A percentile compares a stretch with the other conserved stretches of the same genome.
Conservation (phyloP, 768 basidiomycete species). For the Xerocomus potaroensis region DNA sequence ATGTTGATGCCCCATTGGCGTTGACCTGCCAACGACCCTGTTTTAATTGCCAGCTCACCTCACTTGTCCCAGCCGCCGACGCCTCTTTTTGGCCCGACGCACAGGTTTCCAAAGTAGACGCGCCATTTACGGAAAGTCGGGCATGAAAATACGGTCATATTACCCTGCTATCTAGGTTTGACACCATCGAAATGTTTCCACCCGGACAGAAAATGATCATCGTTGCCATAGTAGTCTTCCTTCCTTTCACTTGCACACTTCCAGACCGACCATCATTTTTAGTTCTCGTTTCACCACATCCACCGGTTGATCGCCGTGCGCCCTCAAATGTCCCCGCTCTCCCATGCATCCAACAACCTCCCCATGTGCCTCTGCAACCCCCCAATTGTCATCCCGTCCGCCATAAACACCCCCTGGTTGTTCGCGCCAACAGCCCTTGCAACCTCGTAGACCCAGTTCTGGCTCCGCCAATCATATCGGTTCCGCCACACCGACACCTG, state of each 20-base stretch:
- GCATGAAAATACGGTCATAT: not conserved
- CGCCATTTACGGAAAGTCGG: slow-evolving; percentile 2
- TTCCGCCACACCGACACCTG: slow-evolving; percentile 19
- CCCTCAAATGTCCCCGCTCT: slow-evolving; percentile 23
- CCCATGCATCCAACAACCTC: slow-evolving; percentile 28
- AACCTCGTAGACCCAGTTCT: slow-evolving; percentile 27
- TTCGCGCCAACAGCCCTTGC: slow-evolving; percentile 3
- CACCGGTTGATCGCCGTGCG: not conserved
- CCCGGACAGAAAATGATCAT: not conserved
- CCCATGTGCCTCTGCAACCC: slow-evolving; percentile 24
- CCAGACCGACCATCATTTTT: too few relatives aligned
- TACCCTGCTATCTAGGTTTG: too few relatives aligned
- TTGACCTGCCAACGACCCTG: not conserved
- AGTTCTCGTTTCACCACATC: not conserved
- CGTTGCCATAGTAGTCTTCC: slow-evolving; percentile 19
- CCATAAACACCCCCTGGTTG: slow-evolving; percentile 9
- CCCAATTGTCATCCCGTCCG: slow-evolving; percentile 8
- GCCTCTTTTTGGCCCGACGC: slow-evolving; percentile 3
- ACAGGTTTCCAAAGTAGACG: slow-evolving; percentile 3
- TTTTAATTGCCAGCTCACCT: slow-evolving; percentile 14
- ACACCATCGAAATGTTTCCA: slow-evolving; percentile 11
- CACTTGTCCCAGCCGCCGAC: slow-evolving; percentile 4
- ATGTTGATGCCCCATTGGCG: not conserved
- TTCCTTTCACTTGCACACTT: too few relatives aligned
- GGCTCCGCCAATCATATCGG: slow-evolving; percentile 21